Base-by-base conservation (phyloP, 441 rosid genomes). In the Daphne laureola region DNA sequence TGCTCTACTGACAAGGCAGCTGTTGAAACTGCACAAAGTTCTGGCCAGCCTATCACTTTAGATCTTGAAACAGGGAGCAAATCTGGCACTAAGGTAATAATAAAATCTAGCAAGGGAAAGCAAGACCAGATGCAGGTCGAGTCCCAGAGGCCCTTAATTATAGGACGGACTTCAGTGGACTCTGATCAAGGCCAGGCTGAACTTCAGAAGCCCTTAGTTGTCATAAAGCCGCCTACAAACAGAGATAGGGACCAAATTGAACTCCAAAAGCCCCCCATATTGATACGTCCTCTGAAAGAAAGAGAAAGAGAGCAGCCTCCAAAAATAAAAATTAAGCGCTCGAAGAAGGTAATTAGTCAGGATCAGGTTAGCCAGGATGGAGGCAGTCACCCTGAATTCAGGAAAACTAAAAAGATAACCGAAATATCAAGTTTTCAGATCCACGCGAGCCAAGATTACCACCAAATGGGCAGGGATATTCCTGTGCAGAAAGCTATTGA, bases 401-500 rank as follows among this genome's bases (percentile, higher is more conserved):
- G 83, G 61, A 90, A 94, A 77, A 87, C 82, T 31, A 90, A 86
- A 74, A 94, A 77, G 71, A 82, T 87, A 59, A 80, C 80, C 50
- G 98, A 94, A 65, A 65, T 90, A 54, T 78, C 95, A 12, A 81
- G 84, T 70, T 76, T 77, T 36, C 92, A 78, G 63, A 79, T 69
- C 66, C 75, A 55, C 23, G 63, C 74, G 46, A 72, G 65, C 61
- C 84, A 76, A 54, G 78, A 70, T 49, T 75, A 55, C 51, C 55
- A 61, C 52, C 67, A 47, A 61, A 61, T 75, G 59, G 17, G 61
- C 46, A 88, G 74, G 47, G 80, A 75, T 27, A 72, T 87, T 13
- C 43, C 75, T 45, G 78, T 71, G 73, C 77, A 74, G 74, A 79
- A 82, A 62, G 76, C 70, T 35, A 72, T 76, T 58, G 88, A 80